Evolutionary conservation across 352 stramenopile genomes (phyloP).

Genomic region (Saprolegnia diclina): DNA sequence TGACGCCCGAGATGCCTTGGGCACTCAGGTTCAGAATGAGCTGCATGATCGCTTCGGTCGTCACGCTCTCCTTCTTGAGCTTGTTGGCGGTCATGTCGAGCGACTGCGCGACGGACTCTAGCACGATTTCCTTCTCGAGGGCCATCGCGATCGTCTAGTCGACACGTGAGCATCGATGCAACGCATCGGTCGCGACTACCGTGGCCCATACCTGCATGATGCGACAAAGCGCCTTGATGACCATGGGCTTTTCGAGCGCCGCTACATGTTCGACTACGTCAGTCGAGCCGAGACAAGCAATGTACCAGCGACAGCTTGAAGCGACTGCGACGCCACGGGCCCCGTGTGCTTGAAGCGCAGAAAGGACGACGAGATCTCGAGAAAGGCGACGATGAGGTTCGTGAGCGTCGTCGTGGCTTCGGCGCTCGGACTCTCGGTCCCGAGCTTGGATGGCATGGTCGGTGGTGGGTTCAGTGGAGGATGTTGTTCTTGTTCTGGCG

Average conservation of each 20-base stretch:
- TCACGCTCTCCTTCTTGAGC: constrained; percentile 20
- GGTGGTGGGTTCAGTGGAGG: too few relatives aligned
- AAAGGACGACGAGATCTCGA: constrained; percentile 10
- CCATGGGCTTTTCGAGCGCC: constrained; percentile 13
- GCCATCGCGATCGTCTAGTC: background rate
- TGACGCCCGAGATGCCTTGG: background rate
- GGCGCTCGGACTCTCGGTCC: too few relatives aligned
- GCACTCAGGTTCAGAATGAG: background rate
- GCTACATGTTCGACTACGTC: background rate
- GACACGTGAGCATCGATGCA: background rate
- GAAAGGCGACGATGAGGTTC: constrained; percentile 10
- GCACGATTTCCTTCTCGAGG: background rate
- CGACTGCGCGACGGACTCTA: constrained; percentile 17
- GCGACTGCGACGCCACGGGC: background rate
- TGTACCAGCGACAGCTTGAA: constrained; percentile 9
- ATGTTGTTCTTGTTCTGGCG: too few relatives aligned
- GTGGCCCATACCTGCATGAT: constrained; percentile 1
- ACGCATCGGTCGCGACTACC: background rate
- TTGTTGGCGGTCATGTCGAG: constrained; percentile 1
- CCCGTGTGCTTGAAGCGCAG: constrained; percentile 14
- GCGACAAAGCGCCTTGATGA: constrained; percentile 12
- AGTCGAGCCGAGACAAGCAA: background rate
- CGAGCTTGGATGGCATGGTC: too few relatives aligned
- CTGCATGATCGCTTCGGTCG: constrained; percentile 8
- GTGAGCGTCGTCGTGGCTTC: constrained; percentile 5